Percentiles rank a stretch among this genome's conserved stretches.
phyloP scores from a whole-genome alignment of 176 grass and related monocot genomes.

The Carex scoparia region DNA sequence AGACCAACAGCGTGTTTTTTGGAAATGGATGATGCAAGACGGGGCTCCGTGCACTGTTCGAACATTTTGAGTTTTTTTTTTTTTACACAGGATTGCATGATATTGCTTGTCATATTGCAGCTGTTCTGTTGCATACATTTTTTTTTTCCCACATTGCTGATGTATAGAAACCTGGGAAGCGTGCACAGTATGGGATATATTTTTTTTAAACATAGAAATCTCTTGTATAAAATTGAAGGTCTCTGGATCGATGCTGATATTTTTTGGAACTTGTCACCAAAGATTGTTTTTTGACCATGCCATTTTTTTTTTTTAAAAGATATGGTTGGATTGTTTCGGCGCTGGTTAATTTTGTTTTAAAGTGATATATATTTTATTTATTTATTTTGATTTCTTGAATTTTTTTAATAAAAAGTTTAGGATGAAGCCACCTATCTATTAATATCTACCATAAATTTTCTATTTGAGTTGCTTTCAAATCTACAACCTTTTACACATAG shows the following conservation, averaged over 20 bases:
- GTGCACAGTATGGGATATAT: neutral
- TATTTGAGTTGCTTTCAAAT: no score
- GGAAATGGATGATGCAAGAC: neutral
- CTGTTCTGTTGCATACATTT: neutral
- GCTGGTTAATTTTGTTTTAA: no score
- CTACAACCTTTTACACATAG: no score
- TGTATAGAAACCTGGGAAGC: constrained; percentile 1
- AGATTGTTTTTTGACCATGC: neutral
- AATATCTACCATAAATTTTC: no score
- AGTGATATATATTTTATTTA: no score
- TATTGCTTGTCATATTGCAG: neutral
- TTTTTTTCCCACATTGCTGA: neutral
- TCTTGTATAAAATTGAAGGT: neutral
- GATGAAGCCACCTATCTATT: no score
- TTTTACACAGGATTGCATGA: neutral
- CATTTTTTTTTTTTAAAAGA: neutral
- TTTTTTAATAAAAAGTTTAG: no score
- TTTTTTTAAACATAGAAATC: neutral
- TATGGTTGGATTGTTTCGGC: neutral
- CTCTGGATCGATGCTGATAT: neutral
- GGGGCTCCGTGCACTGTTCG: neutral
- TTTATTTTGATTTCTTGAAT: no score
- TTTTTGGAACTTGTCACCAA: neutral
- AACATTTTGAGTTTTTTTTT: neutral
- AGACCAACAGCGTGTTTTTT: neutral